Percentiles rank a stretch among this genome's conserved stretches.
Evolutionary conservation across 345 rosid species (phyloP).

Genomic region (Melaleuca quinquenervia): DNA sequence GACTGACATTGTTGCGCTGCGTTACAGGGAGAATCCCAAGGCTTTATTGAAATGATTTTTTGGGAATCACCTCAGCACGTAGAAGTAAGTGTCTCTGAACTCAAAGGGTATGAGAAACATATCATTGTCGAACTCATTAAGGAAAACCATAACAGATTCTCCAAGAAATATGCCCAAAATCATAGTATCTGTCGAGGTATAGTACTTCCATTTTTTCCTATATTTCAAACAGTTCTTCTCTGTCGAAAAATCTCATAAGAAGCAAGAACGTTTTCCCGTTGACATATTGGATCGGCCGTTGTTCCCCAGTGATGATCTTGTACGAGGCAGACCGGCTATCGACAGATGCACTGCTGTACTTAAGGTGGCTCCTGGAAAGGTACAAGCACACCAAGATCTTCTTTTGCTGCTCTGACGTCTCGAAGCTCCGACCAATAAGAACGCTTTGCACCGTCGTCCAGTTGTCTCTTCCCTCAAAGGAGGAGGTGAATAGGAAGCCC

Average conservation of each 20-base stretch:
- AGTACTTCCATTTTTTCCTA: not conserved
- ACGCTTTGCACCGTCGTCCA: constrained; percentile 26
- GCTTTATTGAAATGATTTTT: constrained; percentile 24
- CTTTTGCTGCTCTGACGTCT: constrained; percentile 51
- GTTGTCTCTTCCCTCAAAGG: constrained; percentile 34
- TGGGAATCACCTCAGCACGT: constrained; percentile 34
- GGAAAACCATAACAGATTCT: constrained; percentile 14
- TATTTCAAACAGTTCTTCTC: not conserved
- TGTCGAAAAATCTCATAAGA: not conserved
- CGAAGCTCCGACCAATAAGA: constrained; percentile 43
- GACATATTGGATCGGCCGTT: not conserved
- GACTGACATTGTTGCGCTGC: not conserved
- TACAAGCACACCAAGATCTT: constrained; percentile 29
- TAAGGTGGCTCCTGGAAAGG: constrained; percentile 48
- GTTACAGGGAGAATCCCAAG: constrained; percentile 34
- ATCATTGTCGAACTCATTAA: constrained; percentile 49
- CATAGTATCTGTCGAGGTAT: constrained; percentile 23
- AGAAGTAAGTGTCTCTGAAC: constrained; percentile 42
- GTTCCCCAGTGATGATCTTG: constrained; percentile 29
- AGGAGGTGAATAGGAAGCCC: constrained; percentile 20
- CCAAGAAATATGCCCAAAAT: constrained; percentile 3
- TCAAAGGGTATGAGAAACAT: constrained; percentile 51
- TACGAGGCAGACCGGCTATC: constrained; percentile 43
- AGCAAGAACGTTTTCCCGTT: not conserved
- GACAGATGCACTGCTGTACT: constrained; percentile 36